Evolutionary conservation across 345 rosid species (phyloP), one percentile per base, ranked within the genome.

Genomic region (Erucastrum elatum): DNA sequence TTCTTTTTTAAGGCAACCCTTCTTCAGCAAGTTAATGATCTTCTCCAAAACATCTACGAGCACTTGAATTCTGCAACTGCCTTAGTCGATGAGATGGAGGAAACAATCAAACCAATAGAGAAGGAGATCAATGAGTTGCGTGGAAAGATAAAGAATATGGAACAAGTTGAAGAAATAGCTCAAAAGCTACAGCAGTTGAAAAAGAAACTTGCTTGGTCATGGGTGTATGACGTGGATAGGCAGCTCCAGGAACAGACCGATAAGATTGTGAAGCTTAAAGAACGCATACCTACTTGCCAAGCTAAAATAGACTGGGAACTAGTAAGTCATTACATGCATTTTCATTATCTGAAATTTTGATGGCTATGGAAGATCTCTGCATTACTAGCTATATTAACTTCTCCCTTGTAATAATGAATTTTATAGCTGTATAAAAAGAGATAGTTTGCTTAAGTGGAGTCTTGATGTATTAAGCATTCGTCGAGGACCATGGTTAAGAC

Each of bases 1-100:
- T 95, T 95, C 84, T 95, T 91, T 82, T 95, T 86, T 79, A 95
- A 88, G 88, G 98, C 98, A 71, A 90, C 99, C 16, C 94, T 93
- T 79, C 99, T 95, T 80, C 98, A 95, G 82, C 95, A 89, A 88
- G 98, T 95, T 35, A 85, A 85, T 83, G 99, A 95, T 82, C 95
- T 93, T 74, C 84, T 95, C 49, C 85, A 85, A 85, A 85, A 84
- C 79, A 90, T 89, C 55, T 67, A 64, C n/a, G 88, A 88, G 56
- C 83, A 85, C 70, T 82, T 95, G 88, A 77, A 70, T 44, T 73
- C 85, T 34, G 93, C 96, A 25, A 84, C 82, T 73, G 88, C 83
- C 1, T 82, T 87, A 82, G 86, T 95, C 49, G 88, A 79, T 55
- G 97, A 91, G 67, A 63, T 91, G 86, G 97, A 90, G 83, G 81